Conservation (phyloP, 1,284 basidiomycete genomes). For the Meira miltonrushii region DNA sequence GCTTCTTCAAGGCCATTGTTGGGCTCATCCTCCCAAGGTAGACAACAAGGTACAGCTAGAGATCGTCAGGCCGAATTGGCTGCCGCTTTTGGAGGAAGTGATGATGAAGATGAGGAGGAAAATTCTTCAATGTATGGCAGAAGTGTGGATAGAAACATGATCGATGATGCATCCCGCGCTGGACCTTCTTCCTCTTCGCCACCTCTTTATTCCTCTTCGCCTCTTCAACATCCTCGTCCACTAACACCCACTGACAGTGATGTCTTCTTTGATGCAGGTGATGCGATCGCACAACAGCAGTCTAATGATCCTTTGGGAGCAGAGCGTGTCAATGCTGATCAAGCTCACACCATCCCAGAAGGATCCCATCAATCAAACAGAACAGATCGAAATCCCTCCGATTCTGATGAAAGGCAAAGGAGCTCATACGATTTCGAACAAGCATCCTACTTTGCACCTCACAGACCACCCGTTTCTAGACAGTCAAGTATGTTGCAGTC, state of each 20-base stretch:
- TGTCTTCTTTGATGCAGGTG: constrained; percentile 44
- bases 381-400: constrained; percentile 8
- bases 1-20: no score
- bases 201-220: neutral
- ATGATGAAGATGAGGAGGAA: constrained; percentile 13
- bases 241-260: constrained; percentile 9
- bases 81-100: constrained; percentile 20
- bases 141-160: neutral
- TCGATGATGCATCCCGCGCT: neutral
- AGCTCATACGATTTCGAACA: constrained; percentile 39
- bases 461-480: constrained; percentile 10
- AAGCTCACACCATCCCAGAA: neutral
- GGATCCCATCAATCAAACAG: constrained; percentile 1
- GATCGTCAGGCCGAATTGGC: constrained; percentile 16
- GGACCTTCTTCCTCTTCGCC: neutral
- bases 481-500: constrained; percentile 16
- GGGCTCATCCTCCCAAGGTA: no score
- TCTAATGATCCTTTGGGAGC: constrained; percentile 27
- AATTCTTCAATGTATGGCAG: neutral
- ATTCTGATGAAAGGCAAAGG: constrained; percentile 4
- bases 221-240: neutral
- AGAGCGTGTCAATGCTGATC: neutral
- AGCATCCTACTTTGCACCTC: constrained; percentile 30
- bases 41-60: neutral
- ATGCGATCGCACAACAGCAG: constrained; percentile 21